Percentiles rank a stretch among this genome's conserved stretches.
These are phyloP conservation scores for Annulohypoxylon truncatum DNA, from an alignment of 2,329 filamentous ascomycete species.

Conservation along the genomic window DNA sequence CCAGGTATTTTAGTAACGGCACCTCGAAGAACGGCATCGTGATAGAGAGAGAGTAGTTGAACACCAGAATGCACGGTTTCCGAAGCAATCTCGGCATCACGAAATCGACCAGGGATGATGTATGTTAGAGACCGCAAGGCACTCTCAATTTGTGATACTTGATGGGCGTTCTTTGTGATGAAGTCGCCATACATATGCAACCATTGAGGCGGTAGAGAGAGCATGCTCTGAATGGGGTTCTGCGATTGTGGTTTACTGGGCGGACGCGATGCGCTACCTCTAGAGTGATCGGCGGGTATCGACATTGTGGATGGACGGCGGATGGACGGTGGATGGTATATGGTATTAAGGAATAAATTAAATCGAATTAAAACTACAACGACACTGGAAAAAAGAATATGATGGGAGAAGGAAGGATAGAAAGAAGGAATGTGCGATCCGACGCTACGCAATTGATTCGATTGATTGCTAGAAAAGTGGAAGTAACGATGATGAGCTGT, in stretches of 20 bases:
- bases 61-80: constrained; percentile 91
- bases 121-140: constrained; percentile 93
- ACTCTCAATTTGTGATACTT: constrained; percentile 95
- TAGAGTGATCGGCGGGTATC: constrained; percentile 38
- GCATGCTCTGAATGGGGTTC: constrained; percentile 56
- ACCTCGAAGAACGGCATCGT: constrained; percentile 84
- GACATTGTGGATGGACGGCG: constrained; percentile 34
- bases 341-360: constrained; percentile 6
- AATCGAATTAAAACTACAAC: constrained; percentile 16
- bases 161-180: constrained; percentile 92
- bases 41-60: constrained; percentile 90
- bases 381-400: constrained; percentile 11
- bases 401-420: constrained; percentile 9
- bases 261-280: constrained; percentile 40
- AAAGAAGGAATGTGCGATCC: constrained; percentile 9
- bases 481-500: constrained; percentile 24
- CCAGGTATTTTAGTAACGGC: constrained; percentile 71
- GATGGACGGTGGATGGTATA: neutral
- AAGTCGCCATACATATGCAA: constrained; percentile 84
- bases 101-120: constrained; percentile 90
- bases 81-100: constrained; percentile 93
- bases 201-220: constrained; percentile 73
- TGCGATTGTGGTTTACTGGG: constrained; percentile 36
- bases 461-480: constrained; percentile 16
- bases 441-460: constrained; percentile 10